Evolutionary conservation across 768 basidiomycete species (phyloP).

Genomic region (Rhodotorula diobovata): DNA sequence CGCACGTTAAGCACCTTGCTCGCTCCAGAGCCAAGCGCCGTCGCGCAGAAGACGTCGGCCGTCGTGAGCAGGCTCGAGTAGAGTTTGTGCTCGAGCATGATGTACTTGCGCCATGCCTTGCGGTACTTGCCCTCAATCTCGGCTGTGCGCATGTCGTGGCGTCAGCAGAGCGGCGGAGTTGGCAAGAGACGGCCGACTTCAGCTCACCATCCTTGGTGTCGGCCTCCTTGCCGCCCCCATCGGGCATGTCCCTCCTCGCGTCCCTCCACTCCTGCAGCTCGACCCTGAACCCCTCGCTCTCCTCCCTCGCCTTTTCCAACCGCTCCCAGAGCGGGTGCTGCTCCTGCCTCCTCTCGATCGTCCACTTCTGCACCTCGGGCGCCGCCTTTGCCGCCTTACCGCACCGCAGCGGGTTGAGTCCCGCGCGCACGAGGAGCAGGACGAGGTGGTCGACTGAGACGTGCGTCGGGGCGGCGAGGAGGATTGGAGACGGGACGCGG

Average conservation of each 20-base stretch:
- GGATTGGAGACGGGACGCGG: conserved; percentile 71
- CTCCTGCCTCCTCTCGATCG: conserved; percentile 62
- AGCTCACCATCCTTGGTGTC: not conserved
- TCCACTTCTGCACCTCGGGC: conserved; percentile 56
- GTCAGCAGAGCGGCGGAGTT: not conserved
- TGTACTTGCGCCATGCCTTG: conserved; percentile 52
- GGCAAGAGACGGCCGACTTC: not conserved
- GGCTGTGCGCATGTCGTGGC: not conserved
- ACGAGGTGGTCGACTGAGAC: conserved; percentile 88
- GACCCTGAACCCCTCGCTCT: conserved; percentile 16
- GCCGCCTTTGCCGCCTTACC: conserved; percentile 63
- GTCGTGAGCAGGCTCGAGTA: conserved; percentile 59
- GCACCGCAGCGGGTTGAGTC: conserved; percentile 70
- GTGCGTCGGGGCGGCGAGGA: conserved; percentile 93
- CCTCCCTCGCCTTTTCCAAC: conserved; percentile 48
- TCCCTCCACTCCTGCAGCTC: conserved; percentile 49
- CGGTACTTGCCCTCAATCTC: conserved; percentile 45
- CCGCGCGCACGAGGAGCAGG: conserved; percentile 59
- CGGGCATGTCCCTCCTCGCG: not conserved
- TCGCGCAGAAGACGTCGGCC: conserved; percentile 62
- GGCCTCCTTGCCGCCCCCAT: not conserved
- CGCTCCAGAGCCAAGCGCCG: conserved; percentile 32
- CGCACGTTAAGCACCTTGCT: conserved; percentile 27
- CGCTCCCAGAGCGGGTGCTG: conserved; percentile 57
- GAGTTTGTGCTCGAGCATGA: conserved; percentile 61